Evolutionary conservation across 106 monocot genomes (phyloP).

Genomic region (Platanthera zijinensis): DNA sequence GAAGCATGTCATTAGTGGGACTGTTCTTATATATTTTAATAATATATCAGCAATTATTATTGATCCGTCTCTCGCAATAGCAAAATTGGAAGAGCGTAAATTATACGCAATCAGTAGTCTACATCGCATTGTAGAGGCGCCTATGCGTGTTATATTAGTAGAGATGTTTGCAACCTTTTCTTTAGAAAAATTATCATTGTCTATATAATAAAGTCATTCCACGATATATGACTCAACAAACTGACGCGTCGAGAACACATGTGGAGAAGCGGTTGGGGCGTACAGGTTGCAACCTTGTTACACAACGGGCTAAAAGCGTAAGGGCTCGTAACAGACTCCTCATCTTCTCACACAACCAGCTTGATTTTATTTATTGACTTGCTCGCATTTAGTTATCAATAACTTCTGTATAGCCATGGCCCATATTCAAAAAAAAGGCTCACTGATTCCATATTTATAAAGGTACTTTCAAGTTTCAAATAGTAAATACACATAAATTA

Average conservation of each 20-base stretch:
- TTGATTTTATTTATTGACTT: neutral
- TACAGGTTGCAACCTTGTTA: too few relatives aligned
- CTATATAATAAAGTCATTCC: neutral
- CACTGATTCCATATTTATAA: neutral
- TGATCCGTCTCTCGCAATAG: too few relatives aligned
- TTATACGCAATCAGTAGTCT: too few relatives aligned
- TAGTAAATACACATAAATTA: neutral
- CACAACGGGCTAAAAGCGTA: too few relatives aligned
- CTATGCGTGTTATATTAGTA: too few relatives aligned
- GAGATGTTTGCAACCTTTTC: neutral
- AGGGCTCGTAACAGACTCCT: neutral
- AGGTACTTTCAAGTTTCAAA: neutral
- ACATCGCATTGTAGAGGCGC: too few relatives aligned
- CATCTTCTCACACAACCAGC: neutral
- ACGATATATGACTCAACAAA: neutral
- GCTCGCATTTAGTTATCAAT: neutral
- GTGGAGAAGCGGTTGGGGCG: too few relatives aligned
- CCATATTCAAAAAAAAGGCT: neutral
- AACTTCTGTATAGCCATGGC: neutral
- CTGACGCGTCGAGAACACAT: too few relatives aligned
- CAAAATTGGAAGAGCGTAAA: too few relatives aligned
- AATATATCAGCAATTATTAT: too few relatives aligned
- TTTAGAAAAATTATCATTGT: neutral
- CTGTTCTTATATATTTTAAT: too few relatives aligned
- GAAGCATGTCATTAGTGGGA: too few relatives aligned